Percentiles rank a stretch among this genome's conserved stretches.
phyloP scores from a whole-genome alignment of 1,139 yeast genomes.

The Pichia sp. region DNA sequence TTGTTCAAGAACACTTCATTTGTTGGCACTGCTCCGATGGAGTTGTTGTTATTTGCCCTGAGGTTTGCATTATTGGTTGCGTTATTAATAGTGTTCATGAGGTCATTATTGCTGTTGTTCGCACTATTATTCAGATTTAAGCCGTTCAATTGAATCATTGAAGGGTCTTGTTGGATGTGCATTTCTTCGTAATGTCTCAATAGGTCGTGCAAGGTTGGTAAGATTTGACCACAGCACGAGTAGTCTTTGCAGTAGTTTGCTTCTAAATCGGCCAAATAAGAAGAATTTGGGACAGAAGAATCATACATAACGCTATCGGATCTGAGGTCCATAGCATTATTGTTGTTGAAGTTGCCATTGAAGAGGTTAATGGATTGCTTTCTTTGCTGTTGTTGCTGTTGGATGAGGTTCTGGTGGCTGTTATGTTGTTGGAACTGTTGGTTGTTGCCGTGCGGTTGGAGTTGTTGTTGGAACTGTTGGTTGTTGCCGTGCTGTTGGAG shows the following conservation, averaged over 20 bases:
- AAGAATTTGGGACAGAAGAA: conserved; percentile 60
- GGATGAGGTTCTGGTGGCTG: too few species aligned
- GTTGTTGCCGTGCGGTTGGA: neutral
- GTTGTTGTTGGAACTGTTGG: neutral
- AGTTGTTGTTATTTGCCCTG: conserved; percentile 33
- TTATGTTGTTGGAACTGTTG: conserved; percentile 13
- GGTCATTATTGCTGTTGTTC: neutral
- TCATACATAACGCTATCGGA: conserved; percentile 38
- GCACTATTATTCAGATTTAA: conserved; percentile 1
- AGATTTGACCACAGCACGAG: conserved; percentile 89
- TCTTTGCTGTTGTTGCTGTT: conserved; percentile 18
- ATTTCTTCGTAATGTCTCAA: conserved; percentile 96
- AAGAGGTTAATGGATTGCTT: conserved; percentile 20
- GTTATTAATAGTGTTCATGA: conserved; percentile 21
- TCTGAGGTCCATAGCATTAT: conserved; percentile 25
- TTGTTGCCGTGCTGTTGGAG: conserved; percentile 13
- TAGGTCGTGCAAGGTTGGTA: conserved; percentile 92
- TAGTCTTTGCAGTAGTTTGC: conserved; percentile 97
- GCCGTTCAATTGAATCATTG: conserved; percentile 3
- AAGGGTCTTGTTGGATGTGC: conserved; percentile 60
- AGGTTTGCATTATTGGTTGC: conserved; percentile 1
- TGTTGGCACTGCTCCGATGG: conserved; percentile 57
- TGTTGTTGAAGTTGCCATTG: conserved; percentile 22
- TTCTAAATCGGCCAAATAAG: conserved; percentile 87
- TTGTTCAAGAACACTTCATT: conserved; percentile 72